phyloP scores from a whole-genome alignment of 2,329 filamentous ascomycete species.

The Aspergillus japonicus region DNA sequence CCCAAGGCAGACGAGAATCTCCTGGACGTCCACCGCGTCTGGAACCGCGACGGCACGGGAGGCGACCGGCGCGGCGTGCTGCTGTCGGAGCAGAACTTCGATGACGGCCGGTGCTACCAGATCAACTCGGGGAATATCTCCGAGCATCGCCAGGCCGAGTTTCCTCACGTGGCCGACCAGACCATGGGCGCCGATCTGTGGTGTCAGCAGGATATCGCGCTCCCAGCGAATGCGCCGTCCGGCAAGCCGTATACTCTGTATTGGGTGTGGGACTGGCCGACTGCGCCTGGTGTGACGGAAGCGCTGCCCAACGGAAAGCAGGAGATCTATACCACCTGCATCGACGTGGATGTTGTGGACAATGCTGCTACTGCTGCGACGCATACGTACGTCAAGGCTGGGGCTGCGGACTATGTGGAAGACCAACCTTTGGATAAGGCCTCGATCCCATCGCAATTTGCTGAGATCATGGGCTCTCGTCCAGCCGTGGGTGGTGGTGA shows the following conservation, averaged over 20 bases:
- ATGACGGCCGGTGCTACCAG: conserved; percentile 90
- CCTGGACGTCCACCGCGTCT: conserved; percentile 66
- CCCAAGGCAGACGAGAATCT: conserved; percentile 60
- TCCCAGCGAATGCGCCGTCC: conserved; percentile 65
- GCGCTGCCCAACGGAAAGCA: conserved; percentile 42
- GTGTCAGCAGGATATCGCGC: conserved; percentile 78
- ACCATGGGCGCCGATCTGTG: conserved; percentile 61
- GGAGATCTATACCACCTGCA: conserved; percentile 51
- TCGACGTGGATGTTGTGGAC: conserved; percentile 47
- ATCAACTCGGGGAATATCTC: conserved; percentile 63
- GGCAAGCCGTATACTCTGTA: conserved; percentile 76
- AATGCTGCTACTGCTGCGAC: conserved; percentile 9
- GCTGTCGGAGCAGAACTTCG: conserved; percentile 75
- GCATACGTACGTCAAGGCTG: conserved; percentile 12
- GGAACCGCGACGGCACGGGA: conserved; percentile 77
- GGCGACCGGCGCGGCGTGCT: conserved; percentile 76
- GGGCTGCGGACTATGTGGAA: conserved; percentile 23
- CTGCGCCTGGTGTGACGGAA: conserved; percentile 41
- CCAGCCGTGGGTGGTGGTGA: conserved; percentile 7
- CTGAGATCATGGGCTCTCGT: conserved; percentile 26
- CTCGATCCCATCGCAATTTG: conserved; percentile 40
- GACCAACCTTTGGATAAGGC: conserved; percentile 41
- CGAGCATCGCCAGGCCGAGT: conserved; percentile 56
- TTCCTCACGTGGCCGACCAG: conserved; percentile 52
- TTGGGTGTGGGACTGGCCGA: conserved; percentile 97